Percentiles rank a stretch among this genome's conserved stretches.
phyloP scores from a whole-genome alignment of 179 eudicot species.

The Spinacia oleracea region DNA sequence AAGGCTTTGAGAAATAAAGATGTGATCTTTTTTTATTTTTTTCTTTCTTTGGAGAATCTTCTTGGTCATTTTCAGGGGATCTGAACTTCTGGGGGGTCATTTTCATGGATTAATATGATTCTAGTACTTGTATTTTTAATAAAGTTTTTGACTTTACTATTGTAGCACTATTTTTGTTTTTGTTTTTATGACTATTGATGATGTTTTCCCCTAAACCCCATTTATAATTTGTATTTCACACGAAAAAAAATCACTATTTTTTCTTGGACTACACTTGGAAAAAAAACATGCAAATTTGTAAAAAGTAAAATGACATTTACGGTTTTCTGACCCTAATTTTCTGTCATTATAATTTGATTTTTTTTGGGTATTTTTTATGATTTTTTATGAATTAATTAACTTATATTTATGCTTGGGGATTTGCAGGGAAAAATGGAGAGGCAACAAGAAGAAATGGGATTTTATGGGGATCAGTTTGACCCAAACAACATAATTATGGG shows the following conservation, averaged over 20 bases:
- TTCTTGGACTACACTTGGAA: not conserved
- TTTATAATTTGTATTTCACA: too few species aligned
- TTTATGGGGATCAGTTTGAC: slow-evolving; percentile 28
- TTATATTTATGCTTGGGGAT: not conserved
- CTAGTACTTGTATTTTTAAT: not conserved
- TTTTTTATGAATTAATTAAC: not conserved
- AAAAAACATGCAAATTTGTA: not conserved
- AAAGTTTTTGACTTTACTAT: slow-evolving; percentile 16
- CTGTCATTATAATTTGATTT: not conserved
- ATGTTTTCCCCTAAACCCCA: too few species aligned
- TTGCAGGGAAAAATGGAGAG: slow-evolving; percentile 41
- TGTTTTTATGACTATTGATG: too few species aligned
- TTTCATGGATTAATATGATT: slow-evolving; percentile 21
- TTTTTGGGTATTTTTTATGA: not conserved
- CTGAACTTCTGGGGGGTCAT: slow-evolving; percentile 26
- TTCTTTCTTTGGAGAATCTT: not conserved
- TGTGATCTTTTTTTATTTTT: not conserved
- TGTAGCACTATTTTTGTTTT: not conserved
- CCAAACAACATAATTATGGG: slow-evolving; percentile 25
- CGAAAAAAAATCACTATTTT: too few species aligned
- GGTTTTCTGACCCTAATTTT: too few species aligned
- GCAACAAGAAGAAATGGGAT: slow-evolving; percentile 33
- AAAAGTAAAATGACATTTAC: not conserved
- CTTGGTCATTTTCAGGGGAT: slow-evolving; percentile 20
- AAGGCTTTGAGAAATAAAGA: too few species aligned